A percentile compares a stretch with the other conserved stretches of the same genome.
Conservation (phyloP, 345 rosid species). For the Salix udensis region DNA sequence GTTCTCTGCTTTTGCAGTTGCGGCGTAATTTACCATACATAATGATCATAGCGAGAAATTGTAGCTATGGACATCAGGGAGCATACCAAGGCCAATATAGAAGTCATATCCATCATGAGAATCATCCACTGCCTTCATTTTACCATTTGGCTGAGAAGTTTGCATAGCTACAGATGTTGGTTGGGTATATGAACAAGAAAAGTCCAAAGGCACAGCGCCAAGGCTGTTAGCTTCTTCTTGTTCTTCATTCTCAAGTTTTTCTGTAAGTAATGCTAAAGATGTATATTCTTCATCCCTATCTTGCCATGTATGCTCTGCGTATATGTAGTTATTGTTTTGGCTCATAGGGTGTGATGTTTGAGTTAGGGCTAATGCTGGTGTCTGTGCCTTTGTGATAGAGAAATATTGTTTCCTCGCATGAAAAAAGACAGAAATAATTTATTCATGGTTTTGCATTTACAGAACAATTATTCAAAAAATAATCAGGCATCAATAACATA, state of each 20-base stretch:
- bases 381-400: constrained; percentile 33
- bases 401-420: constrained; percentile 42
- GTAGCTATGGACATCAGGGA: constrained; percentile 21
- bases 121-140: constrained; percentile 3
- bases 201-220: constrained; percentile 10
- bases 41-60: constrained; percentile 18
- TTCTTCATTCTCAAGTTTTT: constrained; percentile 42
- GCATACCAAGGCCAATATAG: constrained; percentile 33
- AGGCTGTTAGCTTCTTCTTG: constrained; percentile 23
- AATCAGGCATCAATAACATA: neutral
- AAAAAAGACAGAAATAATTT: neutral
- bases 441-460: neutral
- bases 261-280: constrained; percentile 42
- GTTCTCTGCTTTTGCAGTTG: too few species aligned
- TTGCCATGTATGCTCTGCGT: constrained; percentile 1
- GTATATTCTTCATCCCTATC: constrained; percentile 54
- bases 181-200: neutral
- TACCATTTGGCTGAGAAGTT: neutral
- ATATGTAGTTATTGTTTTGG: neutral
- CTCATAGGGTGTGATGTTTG: neutral
- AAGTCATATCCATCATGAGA: constrained; percentile 21
- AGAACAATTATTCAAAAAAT: too few species aligned
- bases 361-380: constrained; percentile 9
- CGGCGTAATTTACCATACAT: too few species aligned
- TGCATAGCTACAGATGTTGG: neutral